Percentiles rank a stretch among this genome's conserved stretches.
phyloP scores from a whole-genome alignment of 1,284 basidiomycete species.

The Papiliotrema nemorosa region DNA sequence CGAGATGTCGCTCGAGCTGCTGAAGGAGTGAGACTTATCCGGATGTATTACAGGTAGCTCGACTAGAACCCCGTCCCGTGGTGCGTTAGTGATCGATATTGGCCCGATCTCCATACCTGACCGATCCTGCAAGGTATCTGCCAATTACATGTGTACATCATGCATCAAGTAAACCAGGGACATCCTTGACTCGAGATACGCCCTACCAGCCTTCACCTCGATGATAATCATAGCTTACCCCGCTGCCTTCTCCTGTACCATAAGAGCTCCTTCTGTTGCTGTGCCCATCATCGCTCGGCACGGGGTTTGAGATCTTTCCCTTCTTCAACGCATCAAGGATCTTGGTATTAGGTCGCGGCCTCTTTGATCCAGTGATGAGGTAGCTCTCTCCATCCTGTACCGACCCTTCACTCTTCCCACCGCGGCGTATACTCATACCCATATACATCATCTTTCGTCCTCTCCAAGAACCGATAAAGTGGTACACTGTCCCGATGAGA shows the following conservation, averaged over 20 bases:
- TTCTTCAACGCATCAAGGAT: constrained; percentile 19
- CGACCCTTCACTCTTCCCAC: not conserved
- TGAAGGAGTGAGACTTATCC: not conserved
- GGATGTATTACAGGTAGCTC: not conserved
- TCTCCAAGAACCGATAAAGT: too few relatives aligned
- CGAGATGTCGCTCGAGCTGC: too few relatives aligned
- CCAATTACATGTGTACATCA: not conserved
- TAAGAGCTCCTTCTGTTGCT: not conserved
- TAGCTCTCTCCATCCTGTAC: constrained; percentile 7
- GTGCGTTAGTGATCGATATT: too few relatives aligned
- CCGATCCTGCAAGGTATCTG: not conserved
- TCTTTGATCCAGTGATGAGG: not conserved
- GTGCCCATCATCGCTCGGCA: constrained; percentile 14
- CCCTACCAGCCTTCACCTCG: not conserved
- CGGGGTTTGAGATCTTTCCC: constrained; percentile 19
- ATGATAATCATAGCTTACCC: not conserved
- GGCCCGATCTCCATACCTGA: not conserved
- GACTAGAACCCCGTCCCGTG: not conserved
- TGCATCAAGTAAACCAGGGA: too few relatives aligned
- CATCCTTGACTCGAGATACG: too few relatives aligned
- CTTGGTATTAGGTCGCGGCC: constrained; percentile 10
- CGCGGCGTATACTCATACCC: not conserved
- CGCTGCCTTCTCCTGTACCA: not conserved
- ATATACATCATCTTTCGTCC: too few relatives aligned
- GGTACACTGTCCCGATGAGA: not conserved